Evolutionary conservation across 2,329 filamentous ascomycete genomes (phyloP), one percentile per base, ranked within the genome.

Genomic region (Fusarium sp.): DNA sequence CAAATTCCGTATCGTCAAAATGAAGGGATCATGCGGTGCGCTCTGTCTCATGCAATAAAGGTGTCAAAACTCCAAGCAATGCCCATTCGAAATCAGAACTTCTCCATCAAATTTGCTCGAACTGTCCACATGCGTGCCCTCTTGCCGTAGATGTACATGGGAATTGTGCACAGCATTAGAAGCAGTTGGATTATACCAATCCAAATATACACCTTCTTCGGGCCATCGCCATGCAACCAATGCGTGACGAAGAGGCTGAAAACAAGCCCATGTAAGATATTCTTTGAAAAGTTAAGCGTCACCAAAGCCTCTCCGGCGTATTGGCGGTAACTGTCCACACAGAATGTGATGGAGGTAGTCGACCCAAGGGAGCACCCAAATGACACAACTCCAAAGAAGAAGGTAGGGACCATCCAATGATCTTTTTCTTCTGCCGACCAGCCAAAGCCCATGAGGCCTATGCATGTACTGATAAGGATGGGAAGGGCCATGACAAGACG

Each of bases 71-170:
- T 29, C 68, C 55, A 67, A 66, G 52, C 57, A 66, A 63, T 66
- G 44, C 44, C 35, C 25, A 27, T 31, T 38, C 25, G 37, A 35
- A 29, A 55, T 73, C 74, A 84, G 60, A 84, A 92, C 78, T 90
- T 93, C 87, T 97, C 94, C 92, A 97, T 95, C 72, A 97, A 84
- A 74, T 93, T 94, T 86, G 88, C 93, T 70, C 93, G 86, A 16
- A 95, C 93, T 2, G 95, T 98, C 95, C 95, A 98, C 94, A 98
- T 97, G 23, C 95, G 87, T 21, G 92, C 91, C 62, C 94, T 85
- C 86, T 98, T 98, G 23, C 95, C 95, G 78, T 90, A 98, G 25
- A 98, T 93, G 80, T 96, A 98, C 92, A 98, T 94, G 2, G 95
- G 95, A 61, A 98, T 91, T 2, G 94, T 93, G 60, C 87, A 90